phyloP scores from a whole-genome alignment of 2,329 filamentous ascomycete genomes.

The Ophiostoma tasmaniense region DNA sequence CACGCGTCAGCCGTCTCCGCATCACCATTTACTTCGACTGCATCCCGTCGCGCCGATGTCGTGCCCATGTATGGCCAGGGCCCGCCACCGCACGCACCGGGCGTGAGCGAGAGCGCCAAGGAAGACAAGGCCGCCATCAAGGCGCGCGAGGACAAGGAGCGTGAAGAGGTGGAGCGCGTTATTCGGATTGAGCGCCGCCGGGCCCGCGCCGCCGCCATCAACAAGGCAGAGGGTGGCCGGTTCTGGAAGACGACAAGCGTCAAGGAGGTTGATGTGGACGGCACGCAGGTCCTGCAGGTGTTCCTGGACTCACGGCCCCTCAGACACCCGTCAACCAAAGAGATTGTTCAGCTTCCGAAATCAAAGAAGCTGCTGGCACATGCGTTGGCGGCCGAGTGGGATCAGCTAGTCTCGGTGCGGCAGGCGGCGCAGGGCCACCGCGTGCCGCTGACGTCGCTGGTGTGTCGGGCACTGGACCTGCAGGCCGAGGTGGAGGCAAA shows the following conservation, averaged over 20 bases:
- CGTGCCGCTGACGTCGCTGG: constrained; percentile 80
- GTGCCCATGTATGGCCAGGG: constrained; percentile 47
- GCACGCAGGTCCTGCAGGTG: constrained; percentile 32
- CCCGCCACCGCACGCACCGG: constrained; percentile 50
- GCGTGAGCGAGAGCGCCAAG: constrained; percentile 14
- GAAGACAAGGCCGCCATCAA: neutral
- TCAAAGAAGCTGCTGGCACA: constrained; percentile 74
- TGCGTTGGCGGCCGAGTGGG: constrained; percentile 89
- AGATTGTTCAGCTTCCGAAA: constrained; percentile 61
- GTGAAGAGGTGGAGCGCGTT: constrained; percentile 28
- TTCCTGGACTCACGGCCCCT: constrained; percentile 70
- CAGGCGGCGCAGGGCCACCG: constrained; percentile 81
- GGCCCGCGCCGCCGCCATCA: constrained; percentile 45
- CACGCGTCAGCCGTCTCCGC: neutral
- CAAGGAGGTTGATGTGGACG: constrained; percentile 45
- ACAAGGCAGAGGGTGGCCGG: constrained; percentile 34
- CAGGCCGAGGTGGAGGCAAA: constrained; percentile 40
- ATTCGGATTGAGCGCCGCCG: constrained; percentile 41
- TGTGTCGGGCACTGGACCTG: constrained; percentile 78
- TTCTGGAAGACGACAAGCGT: constrained; percentile 86
- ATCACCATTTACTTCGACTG: neutral
- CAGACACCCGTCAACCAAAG: constrained; percentile 64
- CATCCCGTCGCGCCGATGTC: constrained; percentile 34
- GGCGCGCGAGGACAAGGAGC: constrained; percentile 27
- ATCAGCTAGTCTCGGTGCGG: constrained; percentile 68